Evolutionary conservation across 805 yeast genomes (phyloP), one percentile per base, ranked within the genome.

Genomic region (Babjeviella inositovora): DNA sequence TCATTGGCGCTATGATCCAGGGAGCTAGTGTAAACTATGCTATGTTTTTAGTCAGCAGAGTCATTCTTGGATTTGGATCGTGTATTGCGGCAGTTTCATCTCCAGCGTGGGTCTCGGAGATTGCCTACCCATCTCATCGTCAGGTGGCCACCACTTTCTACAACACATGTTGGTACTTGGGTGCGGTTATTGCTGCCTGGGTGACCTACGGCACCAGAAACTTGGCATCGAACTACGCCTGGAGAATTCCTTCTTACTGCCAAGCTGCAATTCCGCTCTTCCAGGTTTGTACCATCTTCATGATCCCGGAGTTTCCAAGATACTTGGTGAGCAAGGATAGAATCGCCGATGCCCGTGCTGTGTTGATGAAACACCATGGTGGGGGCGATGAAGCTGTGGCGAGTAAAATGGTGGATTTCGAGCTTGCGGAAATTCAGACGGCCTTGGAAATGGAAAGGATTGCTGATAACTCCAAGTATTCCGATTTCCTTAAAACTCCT

Each of bases 1-100:
- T 65, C 14, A 35, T 69, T 22, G 92, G 93, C 6, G 65, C 75
- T 8, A 51, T 65, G 11, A 41, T 66, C 22, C 71, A 66, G 35
- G n/a, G n/a, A n/a, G n/a, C n/a, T n/a, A n/a, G n/a, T n/a, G n/a
- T n/a, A n/a, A n/a, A n/a, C n/a, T 32, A 22, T 17, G 47, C 39
- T n/a, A 38, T 35, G 35, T 55, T 60, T 35, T 41, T 62, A 14
- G 56, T 37, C 10, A 38, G 62, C 0, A 52, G 74, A 47, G 36
- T 66, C 20, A 28, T 66, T 19, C 33, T 65, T 24, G 73, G 73
- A 33, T 32, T 53, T 19, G 71, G 70, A 14, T 41, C 43, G 17
- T 49, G 50, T 29, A 27, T 59, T 25, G 50, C 61, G 8, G 42
- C 45, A 17, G 56, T 57, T 19, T 45, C 61, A 7, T 45, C 63